These are phyloP conservation scores for Neofusicoccum umdonicola DNA, from an alignment of 2,329 filamentous ascomycete genomes.

Conservation along the genomic window DNA sequence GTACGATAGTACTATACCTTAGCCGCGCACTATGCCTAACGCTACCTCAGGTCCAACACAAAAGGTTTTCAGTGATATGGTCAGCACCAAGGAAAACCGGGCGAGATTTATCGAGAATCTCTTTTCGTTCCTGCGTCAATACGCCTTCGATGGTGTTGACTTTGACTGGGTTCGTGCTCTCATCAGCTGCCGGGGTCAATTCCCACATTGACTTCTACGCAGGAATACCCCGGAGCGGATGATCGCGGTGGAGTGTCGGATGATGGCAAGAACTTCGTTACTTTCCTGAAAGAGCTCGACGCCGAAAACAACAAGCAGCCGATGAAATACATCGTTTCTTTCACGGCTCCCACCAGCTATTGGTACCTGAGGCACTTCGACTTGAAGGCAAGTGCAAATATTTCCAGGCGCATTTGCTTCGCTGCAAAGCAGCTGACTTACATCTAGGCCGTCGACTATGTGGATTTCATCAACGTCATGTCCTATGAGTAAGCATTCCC, in stretches of 20 bases:
- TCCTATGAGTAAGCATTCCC: constrained; percentile 28
- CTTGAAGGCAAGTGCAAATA: constrained; percentile 19
- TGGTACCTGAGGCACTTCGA: constrained; percentile 30
- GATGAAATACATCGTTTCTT: constrained; percentile 22
- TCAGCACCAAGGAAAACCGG: constrained; percentile 27
- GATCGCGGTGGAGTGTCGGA: constrained; percentile 37
- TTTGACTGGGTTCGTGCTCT: constrained; percentile 42
- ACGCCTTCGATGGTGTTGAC: constrained; percentile 47
- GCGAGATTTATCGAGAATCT: constrained; percentile 39
- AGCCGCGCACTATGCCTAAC: too few species aligned
- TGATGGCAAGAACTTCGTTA: constrained; percentile 31
- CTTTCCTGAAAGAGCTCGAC: constrained; percentile 26
- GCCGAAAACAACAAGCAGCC: constrained; percentile 20
- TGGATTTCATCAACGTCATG: constrained; percentile 49
- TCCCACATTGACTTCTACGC: too few species aligned
- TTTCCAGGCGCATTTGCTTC: too few species aligned
- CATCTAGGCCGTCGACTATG: constrained; percentile 20
- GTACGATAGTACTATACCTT: too few species aligned
- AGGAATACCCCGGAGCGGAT: constrained; percentile 23
- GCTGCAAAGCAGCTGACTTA: too few species aligned
- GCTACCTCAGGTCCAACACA: constrained; percentile 18
- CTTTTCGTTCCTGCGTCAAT: constrained; percentile 40
- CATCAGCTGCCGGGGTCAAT: too few species aligned
- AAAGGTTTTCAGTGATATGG: constrained; percentile 36
- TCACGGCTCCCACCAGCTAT: constrained; percentile 28